Percentiles rank a stretch among this genome's conserved stretches.
Evolutionary conservation across 208 protist genomes (phyloP).

Genomic region (Crithidia bombi): DNA sequence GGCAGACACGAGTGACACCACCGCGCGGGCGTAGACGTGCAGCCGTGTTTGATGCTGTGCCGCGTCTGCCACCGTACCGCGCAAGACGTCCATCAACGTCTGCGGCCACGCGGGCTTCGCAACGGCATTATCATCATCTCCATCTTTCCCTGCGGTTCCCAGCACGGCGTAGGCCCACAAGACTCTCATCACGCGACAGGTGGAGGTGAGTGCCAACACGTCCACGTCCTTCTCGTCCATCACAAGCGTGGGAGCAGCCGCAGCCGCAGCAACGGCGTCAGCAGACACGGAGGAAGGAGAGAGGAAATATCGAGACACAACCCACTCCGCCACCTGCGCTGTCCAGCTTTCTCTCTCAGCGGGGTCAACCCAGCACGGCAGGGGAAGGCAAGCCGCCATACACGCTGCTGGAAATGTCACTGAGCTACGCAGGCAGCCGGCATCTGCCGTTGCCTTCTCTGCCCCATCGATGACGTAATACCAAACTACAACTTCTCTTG

Average conservation of each 20-base stretch:
- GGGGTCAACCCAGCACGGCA: background rate
- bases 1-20: conserved; percentile 18
- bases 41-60: conserved; percentile 11
- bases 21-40: conserved; percentile 21
- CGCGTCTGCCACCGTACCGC: conserved; percentile 18
- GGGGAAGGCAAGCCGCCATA: background rate
- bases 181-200: conserved; percentile 18
- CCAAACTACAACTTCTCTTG: conserved; percentile 4
- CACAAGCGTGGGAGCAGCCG: too few species aligned
- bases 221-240: background rate
- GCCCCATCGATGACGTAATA: background rate
- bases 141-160: background rate
- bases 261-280: background rate
- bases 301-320: background rate
- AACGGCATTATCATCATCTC: too few species aligned
- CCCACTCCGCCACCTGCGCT: conserved; percentile 27
- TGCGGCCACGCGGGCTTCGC: conserved; percentile 13
- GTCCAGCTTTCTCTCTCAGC: conserved; percentile 14
- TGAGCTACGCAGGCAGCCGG: too few species aligned
- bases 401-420: background rate
- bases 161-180: conserved; percentile 27
- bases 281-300: background rate
- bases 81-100: conserved; percentile 22
- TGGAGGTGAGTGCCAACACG: background rate
- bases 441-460: background rate